Percentiles rank a stretch among this genome's conserved stretches.
Evolutionary conservation across 2,329 filamentous ascomycete species (phyloP).

Genomic region (Calonectria ilicicola): DNA sequence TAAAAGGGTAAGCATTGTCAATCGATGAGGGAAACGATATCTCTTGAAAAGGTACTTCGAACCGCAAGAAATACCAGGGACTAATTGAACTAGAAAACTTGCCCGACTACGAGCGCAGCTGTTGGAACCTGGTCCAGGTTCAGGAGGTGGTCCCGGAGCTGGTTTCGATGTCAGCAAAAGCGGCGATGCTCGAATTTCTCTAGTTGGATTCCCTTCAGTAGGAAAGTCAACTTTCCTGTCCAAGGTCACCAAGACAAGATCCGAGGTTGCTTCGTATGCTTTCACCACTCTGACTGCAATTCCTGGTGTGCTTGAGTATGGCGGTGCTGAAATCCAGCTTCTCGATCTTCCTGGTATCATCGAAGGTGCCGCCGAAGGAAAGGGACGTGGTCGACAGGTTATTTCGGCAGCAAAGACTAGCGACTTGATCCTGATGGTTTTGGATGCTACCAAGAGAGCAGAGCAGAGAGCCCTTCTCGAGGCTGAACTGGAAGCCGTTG

Average conservation of each 20-base stretch:
- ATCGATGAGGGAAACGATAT: background rate
- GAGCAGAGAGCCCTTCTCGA: constrained; percentile 93
- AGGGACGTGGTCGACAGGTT: constrained; percentile 94
- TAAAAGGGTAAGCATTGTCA: constrained; percentile 81
- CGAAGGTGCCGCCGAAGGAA: constrained; percentile 94
- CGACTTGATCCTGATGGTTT: constrained; percentile 95
- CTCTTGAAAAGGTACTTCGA: background rate
- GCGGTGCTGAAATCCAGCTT: constrained; percentile 97
- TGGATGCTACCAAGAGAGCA: constrained; percentile 95
- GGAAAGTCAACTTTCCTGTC: constrained; percentile 99
- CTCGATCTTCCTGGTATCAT: constrained; percentile 98
- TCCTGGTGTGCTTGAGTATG: constrained; percentile 96
- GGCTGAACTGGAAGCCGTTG: constrained; percentile 92
- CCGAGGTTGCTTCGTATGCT: constrained; percentile 93
- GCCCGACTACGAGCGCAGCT: constrained; percentile 94
- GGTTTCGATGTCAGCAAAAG: constrained; percentile 97
- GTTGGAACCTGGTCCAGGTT: constrained; percentile 86
- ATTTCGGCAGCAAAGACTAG: constrained; percentile 99
- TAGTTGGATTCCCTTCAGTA: constrained; percentile 98
- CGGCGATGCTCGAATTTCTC: constrained; percentile 94
- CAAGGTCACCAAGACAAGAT: constrained; percentile 98
- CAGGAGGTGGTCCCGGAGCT: constrained; percentile 80
- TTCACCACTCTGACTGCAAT: constrained; percentile 99
- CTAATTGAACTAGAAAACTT: constrained; percentile 77
- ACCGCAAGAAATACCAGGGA: background rate